Percentiles rank a stretch among this genome's conserved stretches.
Conservation (phyloP, 2,329 filamentous ascomycete genomes). For the Mycogone perniciosa region DNA sequence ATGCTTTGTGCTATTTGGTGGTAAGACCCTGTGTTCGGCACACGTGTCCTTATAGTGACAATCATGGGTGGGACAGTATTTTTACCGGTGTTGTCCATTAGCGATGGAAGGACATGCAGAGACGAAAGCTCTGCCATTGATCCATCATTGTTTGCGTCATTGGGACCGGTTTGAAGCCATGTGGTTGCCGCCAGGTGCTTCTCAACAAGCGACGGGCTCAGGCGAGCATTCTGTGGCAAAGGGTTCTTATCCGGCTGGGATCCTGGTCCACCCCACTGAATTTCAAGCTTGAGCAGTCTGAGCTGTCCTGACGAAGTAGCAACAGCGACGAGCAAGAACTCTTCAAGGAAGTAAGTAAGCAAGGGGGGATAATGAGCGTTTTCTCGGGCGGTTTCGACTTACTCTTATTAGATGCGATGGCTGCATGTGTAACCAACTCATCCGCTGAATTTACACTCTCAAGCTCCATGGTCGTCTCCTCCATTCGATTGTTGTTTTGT, state of each 20-base stretch:
- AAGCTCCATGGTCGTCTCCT: conserved; percentile 66
- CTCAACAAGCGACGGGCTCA: conserved; percentile 49
- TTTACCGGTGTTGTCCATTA: conserved; percentile 53
- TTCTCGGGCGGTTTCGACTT: conserved; percentile 16
- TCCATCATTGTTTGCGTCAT: conserved; percentile 38
- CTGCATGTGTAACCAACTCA: conserved; percentile 73
- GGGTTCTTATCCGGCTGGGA: conserved; percentile 49
- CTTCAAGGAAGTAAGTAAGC: conserved; percentile 28
- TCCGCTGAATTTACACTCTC: conserved; percentile 67
- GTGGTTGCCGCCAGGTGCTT: conserved; percentile 51
- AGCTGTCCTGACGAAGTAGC: conserved; percentile 67
- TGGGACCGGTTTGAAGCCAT: conserved; percentile 46
- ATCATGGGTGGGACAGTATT: conserved; percentile 55
- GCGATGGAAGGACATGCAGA: conserved; percentile 64
- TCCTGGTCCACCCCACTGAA: conserved; percentile 62
- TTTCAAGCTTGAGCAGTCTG: conserved; percentile 64
- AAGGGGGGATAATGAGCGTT: neutral
- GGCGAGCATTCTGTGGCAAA: conserved; percentile 36
- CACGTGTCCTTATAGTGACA: conserved; percentile 64
- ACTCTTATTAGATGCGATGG: conserved; percentile 70
- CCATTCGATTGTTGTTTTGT: conserved; percentile 64
- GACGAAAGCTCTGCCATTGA: conserved; percentile 62
- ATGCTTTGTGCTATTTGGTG: conserved; percentile 61
- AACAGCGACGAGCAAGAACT: conserved; percentile 56
- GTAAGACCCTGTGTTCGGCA: conserved; percentile 47